These are phyloP conservation scores for Colletotrichum brevisporum DNA, from an alignment of 2,329 filamentous ascomycete genomes.

Conservation along the genomic window DNA sequence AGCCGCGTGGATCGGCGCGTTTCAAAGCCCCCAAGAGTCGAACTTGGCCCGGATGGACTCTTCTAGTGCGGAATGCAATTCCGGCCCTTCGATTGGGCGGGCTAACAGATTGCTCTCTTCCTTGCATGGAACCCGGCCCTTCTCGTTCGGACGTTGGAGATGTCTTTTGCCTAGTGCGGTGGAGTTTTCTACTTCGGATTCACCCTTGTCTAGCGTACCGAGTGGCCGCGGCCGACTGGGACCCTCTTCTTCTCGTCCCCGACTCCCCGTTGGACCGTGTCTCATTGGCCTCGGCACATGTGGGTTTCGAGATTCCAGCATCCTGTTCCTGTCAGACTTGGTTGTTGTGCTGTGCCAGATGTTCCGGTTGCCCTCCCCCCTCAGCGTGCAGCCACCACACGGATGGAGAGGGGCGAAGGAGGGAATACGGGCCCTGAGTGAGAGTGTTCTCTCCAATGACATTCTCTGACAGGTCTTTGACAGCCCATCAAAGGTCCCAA, in stretches of 20 bases:
- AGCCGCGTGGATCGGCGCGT: conserved; percentile 27
- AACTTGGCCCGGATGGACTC: conserved; percentile 1
- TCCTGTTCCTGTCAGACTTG: background rate
- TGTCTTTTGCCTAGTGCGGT: conserved; percentile 38
- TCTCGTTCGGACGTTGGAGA: conserved; percentile 22
- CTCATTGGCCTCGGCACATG: conserved; percentile 18
- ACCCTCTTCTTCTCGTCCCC: background rate
- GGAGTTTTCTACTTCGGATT: conserved; percentile 17
- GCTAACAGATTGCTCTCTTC: background rate
- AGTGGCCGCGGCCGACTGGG: conserved; percentile 7
- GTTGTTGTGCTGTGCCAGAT: conserved; percentile 7
- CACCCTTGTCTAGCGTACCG: conserved; percentile 18
- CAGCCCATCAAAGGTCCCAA: conserved; percentile 1
- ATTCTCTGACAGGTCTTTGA: conserved; percentile 13
- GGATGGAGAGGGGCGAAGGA: background rate
- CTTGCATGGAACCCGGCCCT: background rate
- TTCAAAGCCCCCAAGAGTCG: conserved; percentile 28
- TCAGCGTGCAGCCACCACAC: background rate
- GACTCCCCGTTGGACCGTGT: background rate
- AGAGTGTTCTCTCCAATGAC: conserved; percentile 13
- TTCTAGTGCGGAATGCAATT: background rate
- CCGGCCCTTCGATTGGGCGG: conserved; percentile 2
- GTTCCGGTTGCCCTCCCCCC: conserved; percentile 7
- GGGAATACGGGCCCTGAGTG: background rate
- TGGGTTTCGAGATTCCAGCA: conserved; percentile 15